Base-by-base conservation (phyloP, 2,329 filamentous ascomycete species). In the Aspergillus amoenus region DNA sequence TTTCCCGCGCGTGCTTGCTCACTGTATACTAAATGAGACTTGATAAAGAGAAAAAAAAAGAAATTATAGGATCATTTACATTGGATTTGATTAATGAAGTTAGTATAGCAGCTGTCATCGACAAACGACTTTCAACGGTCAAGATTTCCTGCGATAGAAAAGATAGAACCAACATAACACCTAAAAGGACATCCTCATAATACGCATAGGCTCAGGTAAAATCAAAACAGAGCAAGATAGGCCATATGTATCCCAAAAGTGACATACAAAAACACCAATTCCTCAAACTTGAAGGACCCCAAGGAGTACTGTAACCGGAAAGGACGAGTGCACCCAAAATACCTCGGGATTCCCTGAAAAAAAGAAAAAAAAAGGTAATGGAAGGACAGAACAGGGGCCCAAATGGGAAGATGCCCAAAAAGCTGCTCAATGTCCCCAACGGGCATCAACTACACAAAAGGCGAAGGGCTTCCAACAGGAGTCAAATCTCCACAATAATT, bases 31-130 rank as follows among this genome's bases (percentile, higher is more conserved):
- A 39, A 46, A 18, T 39, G 15, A 15, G 6, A 43, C 12, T 43
- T 17, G n/a, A 34, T 34, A 11, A 13, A n/a, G 3, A 21, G 7
- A 21, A 21, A 27, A 47, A 15, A 34, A 34, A 18, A 12, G 27
- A 11, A 15, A 18, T 43, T 34, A 11, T 43, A 44, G 11, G 21
- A 27, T 30, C 13, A 45, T 30, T 30, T 40, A 45, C 43, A 52
- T 45, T 52, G 30, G 18, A 52, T 13, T 34, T 45, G 30, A 52
- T 52, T 52, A 52, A 40, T 18, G n/a, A 34, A 8, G 17, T 45
- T 30, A 39, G 7, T 43, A 43, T 43, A 37, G 13, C 15, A 44
- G 24, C 34, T n/a, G 7, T 13, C 40, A 8, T 22, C 17, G 7
- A 17, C 15, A n/a, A 13, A 21, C 49, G 9, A 30, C 27, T 30